Evolutionary conservation across 164 flowering plant species (phyloP), one percentile per base, ranked within the genome.

Genomic region (Taxillus chinensis): DNA sequence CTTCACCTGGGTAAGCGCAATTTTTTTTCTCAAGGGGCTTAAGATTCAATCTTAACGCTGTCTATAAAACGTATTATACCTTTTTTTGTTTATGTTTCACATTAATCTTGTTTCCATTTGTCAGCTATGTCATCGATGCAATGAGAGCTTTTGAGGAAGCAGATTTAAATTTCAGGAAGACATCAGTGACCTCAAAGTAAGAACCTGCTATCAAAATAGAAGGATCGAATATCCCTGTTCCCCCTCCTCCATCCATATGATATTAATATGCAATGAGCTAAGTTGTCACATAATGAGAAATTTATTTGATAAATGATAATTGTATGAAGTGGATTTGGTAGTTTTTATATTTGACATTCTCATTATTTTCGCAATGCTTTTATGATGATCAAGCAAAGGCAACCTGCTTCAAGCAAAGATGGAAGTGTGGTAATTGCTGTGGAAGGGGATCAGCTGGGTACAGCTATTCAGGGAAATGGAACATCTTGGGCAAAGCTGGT

Each of bases 1-100:
- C 98, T 64, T 90, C 98, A 65, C 98, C 98, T 8, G 98, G 98
- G 98, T 90, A 86, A 72, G 15, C 69, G 55, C 46, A 17, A n/a
- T 5, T 49, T 41, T 40, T 27, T 27, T 68, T 7, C 39, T 40
- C 38, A 61, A 56, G 7, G 52, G 13, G 5, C 37, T 60, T n/a
- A 51, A 39, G 41, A 39, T 39, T 62, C 43, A 4, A 10, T 43
- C 15, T 57, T n/a, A 5, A 3, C 45, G 8, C 3, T 64, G 50
- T 13, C n/a, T 10, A 11, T 3, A 3, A 12, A 37, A 56, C 45
- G 41, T 39, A 2, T 39, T 3, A 27, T 3, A 27, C 1, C 51
- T 51, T 39, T 16, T 27, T 27, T 27, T 27, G 27, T 27, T 27
- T 27, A 27, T 27, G 27, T 27, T 27, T 27, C 27, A 27, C 27